Base-by-base conservation (phyloP, 306 rosid genomes). In the Castanea crenata region DNA sequence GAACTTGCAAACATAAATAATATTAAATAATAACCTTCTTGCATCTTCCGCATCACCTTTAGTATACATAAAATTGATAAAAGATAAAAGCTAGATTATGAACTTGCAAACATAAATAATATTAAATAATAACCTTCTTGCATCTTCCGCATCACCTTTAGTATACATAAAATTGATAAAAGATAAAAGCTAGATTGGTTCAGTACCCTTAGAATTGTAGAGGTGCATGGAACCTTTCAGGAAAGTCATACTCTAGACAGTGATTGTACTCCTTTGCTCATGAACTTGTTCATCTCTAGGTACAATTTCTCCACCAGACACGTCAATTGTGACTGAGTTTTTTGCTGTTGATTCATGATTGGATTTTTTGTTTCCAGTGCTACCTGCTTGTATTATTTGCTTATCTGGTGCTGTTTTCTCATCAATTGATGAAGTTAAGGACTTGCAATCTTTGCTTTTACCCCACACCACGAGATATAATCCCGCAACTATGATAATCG, bases 391-490 rank as follows among this genome's bases (percentile, higher is more conserved):
- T 67, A 11, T 25, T 8, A n/a, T 74, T 73, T 84, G 70, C 74
- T 81, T 82, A 16, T 21, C 64, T 5, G 87, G 70, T 38, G 75
- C 72, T 38, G 70, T 70, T 29, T 72, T 55, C 54, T 87, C 94
- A 51, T 80, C 61, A 32, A 8, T 61, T 52, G 70, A 31, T 76
- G 82, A 31, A 25, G 29, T 55, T 78, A 76, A 41, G 69, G 84
- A 41, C 55, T 55, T 34, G 69, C 81, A 76, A 71, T 96, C 98
- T 85, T 88, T 93, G 85, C 91, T 88, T 85, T 96, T 91, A 0
- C 98, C 98, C 98, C 98, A 93, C 35, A 93, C 89, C 52, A 93
- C 98, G 15, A 90, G 84, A 56, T 91, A 96, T 5, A 96, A 71
- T 2, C 98, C 97, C 7, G 20, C 78, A 46, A 91, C 84, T 79